phyloP scores from a whole-genome alignment of 768 basidiomycete species.

The Suillus sp. region DNA sequence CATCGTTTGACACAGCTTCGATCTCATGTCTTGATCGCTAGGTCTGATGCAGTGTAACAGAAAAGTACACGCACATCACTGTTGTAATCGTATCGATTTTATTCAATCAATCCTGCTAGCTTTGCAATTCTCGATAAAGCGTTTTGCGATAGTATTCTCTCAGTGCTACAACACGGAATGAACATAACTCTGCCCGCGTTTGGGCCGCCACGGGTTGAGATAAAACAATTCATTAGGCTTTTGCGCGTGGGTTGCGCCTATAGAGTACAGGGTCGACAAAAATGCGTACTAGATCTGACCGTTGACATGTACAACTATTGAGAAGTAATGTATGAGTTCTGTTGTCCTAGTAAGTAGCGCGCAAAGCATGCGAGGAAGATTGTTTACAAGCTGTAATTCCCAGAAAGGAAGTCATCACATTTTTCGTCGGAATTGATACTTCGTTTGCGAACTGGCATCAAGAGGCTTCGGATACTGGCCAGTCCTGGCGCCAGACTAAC shows the following conservation, averaged over 20 bases:
- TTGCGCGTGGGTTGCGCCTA: neutral
- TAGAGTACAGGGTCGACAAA: neutral
- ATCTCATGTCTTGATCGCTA: neutral
- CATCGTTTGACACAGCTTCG: neutral
- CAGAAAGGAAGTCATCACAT: conserved; percentile 3
- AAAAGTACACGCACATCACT: conserved; percentile 4
- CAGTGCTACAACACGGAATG: neutral
- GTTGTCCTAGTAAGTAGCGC: neutral
- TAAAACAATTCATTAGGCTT: neutral
- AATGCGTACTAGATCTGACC: neutral
- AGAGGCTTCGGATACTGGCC: neutral
- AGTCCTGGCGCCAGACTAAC: conserved; percentile 4
- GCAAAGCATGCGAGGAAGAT: neutral
- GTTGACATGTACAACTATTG: neutral
- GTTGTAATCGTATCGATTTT: conserved; percentile 7
- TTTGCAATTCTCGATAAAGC: neutral
- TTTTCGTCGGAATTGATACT: neutral
- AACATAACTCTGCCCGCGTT: neutral
- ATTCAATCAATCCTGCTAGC: neutral
- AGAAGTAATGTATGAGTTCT: neutral
- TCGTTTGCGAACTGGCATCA: neutral
- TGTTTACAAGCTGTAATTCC: neutral
- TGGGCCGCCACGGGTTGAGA: too few relatives aligned
- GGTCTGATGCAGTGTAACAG: neutral
- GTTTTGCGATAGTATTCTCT: neutral